Evolutionary conservation across 805 yeast genomes (phyloP).

Genomic region (Barnettozyma siamensis): DNA sequence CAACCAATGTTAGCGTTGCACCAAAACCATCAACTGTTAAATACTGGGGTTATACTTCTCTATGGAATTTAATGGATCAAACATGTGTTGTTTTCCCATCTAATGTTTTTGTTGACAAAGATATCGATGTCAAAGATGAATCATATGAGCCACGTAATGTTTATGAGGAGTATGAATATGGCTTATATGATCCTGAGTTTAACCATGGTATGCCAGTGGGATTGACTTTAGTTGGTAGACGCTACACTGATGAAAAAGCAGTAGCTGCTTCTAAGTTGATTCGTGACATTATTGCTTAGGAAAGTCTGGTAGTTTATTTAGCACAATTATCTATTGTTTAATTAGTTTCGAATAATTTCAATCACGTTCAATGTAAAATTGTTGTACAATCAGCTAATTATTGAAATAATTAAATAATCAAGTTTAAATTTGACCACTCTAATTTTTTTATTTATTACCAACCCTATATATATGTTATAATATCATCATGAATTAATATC

Average conservation of each 20-base stretch:
- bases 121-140: constrained; percentile 41
- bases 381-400: too few species aligned
- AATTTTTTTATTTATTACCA: too few species aligned
- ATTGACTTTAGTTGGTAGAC: constrained; percentile 44
- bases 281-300: constrained; percentile 4
- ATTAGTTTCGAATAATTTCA: too few species aligned
- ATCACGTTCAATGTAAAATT: too few species aligned
- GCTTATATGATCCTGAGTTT: constrained; percentile 33
- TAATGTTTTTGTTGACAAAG: constrained; percentile 32
- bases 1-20: constrained; percentile 67
- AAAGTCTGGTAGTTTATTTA: neutral
- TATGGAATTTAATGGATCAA: constrained; percentile 66
- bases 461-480: too few species aligned
- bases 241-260: constrained; percentile 44
- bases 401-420: too few species aligned
- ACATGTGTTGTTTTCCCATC: constrained; percentile 65
- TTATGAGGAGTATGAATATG: constrained; percentile 30
- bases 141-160: constrained; percentile 17
- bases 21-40: constrained; percentile 56
- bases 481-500: too few species aligned
- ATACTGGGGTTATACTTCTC: constrained; percentile 78
- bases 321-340: too few species aligned
- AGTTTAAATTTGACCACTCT: too few species aligned
- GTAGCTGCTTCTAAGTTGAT: constrained; percentile 36
- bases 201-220: constrained; percentile 52